These are phyloP conservation scores for Fusarium nanum DNA, from an alignment of 2,329 filamentous ascomycete species.

Conservation along the genomic window DNA sequence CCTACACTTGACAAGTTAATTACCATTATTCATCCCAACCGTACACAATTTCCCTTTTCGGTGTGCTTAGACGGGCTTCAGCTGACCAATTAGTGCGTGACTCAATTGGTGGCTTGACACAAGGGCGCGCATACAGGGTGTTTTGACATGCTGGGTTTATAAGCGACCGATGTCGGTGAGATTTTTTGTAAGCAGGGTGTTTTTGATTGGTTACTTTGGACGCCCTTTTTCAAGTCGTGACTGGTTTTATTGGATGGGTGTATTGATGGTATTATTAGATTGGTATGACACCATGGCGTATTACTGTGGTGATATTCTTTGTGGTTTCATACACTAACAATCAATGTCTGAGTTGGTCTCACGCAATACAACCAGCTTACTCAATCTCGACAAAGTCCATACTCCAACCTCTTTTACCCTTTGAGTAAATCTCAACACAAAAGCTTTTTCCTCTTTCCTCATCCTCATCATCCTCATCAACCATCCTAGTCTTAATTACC, in stretches of 20 bases:
- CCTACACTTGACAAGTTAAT: not conserved
- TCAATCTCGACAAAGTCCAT: slow-evolving; percentile 39
- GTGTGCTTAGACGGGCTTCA: not conserved
- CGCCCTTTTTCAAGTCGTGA: not conserved
- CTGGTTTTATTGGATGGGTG: not conserved
- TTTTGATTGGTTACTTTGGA: not conserved
- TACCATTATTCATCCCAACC: not conserved
- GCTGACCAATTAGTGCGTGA: not conserved
- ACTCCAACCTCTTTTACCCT: slow-evolving; percentile 28
- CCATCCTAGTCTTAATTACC: slow-evolving; percentile 30
- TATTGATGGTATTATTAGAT: not conserved
- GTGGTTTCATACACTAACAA: not conserved
- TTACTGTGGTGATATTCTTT: not conserved
- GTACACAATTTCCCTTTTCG: not conserved
- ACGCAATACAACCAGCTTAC: not conserved
- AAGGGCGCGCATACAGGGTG: not conserved
- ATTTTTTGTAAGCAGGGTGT: not conserved
- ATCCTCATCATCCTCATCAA: slow-evolving; percentile 21
- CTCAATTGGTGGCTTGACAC: not conserved
- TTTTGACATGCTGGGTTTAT: not conserved
- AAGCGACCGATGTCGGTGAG: slow-evolving; percentile 5
- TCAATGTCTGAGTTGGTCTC: not conserved
- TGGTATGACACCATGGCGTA: not conserved
- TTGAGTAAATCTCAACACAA: slow-evolving; percentile 35
- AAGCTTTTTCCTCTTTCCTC: slow-evolving; percentile 2